Percentiles rank a stretch among this genome's conserved stretches.
These are phyloP conservation scores for Podospora australis DNA, from an alignment of 495 filamentous ascomycete genomes.

Conservation along the genomic window DNA sequence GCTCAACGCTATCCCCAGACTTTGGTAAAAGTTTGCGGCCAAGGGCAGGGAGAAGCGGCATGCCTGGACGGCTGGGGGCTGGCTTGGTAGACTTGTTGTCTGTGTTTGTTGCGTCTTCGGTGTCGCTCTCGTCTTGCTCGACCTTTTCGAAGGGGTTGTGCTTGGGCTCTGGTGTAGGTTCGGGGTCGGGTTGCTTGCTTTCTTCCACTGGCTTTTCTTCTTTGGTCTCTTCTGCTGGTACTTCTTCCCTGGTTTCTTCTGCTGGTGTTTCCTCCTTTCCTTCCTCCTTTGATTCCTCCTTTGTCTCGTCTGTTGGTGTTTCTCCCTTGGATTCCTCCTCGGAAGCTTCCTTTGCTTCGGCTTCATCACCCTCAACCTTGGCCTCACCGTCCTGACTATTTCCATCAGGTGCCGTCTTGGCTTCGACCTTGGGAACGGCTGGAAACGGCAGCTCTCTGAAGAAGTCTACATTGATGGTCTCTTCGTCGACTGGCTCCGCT, in stretches of 20 bases:
- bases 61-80: not conserved
- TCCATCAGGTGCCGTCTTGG: not conserved
- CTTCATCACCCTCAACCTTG: not conserved
- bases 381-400: not conserved
- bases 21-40: not conserved
- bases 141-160: not conserved
- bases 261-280: not conserved
- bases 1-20: not conserved
- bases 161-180: not conserved
- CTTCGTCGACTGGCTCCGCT: no score
- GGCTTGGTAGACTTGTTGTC: not conserved
- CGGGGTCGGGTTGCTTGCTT: not conserved
- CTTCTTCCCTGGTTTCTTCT: not conserved
- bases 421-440: no score
- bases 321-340: not conserved
- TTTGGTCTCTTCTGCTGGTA: not conserved
- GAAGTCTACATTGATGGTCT: no score
- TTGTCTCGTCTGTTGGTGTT: not conserved
- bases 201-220: not conserved
- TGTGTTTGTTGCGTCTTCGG: not conserved
- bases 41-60: not conserved
- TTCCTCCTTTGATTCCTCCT: not conserved
- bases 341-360: not conserved
- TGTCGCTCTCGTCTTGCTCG: not conserved
- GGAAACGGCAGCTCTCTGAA: no score